Base-by-base conservation (phyloP, 306 rosid genomes). In the Cucumis sativus region DNA sequence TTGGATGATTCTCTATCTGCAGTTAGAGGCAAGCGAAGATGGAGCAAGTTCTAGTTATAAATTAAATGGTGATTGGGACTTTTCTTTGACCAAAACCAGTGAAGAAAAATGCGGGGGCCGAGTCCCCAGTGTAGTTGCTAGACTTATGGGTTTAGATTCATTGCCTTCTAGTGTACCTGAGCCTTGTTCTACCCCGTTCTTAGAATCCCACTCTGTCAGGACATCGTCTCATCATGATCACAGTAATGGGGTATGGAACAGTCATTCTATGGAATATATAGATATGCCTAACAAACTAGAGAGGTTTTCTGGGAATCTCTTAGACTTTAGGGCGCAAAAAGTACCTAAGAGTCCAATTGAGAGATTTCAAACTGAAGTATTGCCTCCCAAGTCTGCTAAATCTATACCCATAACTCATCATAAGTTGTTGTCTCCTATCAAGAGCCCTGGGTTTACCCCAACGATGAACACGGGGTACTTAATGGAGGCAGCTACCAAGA, bases 71-170 rank as follows among this genome's bases (percentile, higher is more conserved):
- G 92, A 87, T 68, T 91, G 87, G 89, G 84, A 82, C 55, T 87
- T 80, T 57, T 65, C 85, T 45, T 78, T 84, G n/a, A 87, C 90
- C 54, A 78, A 74, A 55, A 84, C 80, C 77, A 88, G 88, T 83
- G 96, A 90, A 79, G 96, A 92, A 77, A 92, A 85, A 76, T 82
- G 82, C 78, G 92, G 91, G 83, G 72, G 80, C 74, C 90, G 86
- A 87, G 91, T 87, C 78, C 97, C 97, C 1, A 86, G 98, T 21
- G 88, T 88, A 25, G 97, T 95, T 49, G 98, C 98, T 4, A 88
- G 96, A 81, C 90, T 95, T 54, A 95, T 95, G 98, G 98, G 97
- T 72, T 85, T 95, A 87, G 97, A 95, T 78, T 85, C 93, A 12
- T 81, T 95, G 85, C 97, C 97, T 15, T 81, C 86, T 0, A 85